Evolutionary conservation across 148 eudicot genomes (phyloP), one percentile per base, ranked within the genome.

Genomic region (Silene conica): DNA sequence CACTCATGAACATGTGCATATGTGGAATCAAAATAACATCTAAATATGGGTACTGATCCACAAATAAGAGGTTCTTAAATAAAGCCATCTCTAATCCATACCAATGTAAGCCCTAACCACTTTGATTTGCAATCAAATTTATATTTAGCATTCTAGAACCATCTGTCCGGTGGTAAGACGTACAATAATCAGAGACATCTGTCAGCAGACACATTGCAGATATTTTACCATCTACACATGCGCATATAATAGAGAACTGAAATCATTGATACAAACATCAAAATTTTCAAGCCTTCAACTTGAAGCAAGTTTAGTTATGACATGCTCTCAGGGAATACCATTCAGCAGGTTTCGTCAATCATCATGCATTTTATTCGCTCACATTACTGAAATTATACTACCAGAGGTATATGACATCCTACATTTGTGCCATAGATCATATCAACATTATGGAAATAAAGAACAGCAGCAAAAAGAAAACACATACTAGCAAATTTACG

Each of bases 401-500:
- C 20, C 14, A 14, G n/a, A 67, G 3, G 23, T 9, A 20, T 2
- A 55, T 2, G 72, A 25, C 57, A 60, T 16, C 0, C 0, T 22
- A 57, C 46, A 68, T 41, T 63, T 14, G 4, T 0, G 11, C 28
- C 11, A 64, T 21, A 54, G 8, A 15, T 8, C 14, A 60, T 45
- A 54, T n/a, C 41, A 50, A 13, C 52, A 9, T 6, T 58, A 67
- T 4, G 9, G 5, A 58, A 64, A 16, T 20, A 52, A 31, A 22
- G 28, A 63, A 16, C n/a, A 56, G 8, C 31, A 57, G 10, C 4
- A 26, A 23, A 26, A 15, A 57, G 45, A 0, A 63, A 54, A 46
- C 0, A 66, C 92, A 22, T 74, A 92, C 97, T 88, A n/a, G 89
- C 76, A 78, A 88, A 95, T 63, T 81, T 89, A 57, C 62, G 76